Conservation (phyloP, 352 stramenopile genomes). For the Pythium apleroticum region DNA sequence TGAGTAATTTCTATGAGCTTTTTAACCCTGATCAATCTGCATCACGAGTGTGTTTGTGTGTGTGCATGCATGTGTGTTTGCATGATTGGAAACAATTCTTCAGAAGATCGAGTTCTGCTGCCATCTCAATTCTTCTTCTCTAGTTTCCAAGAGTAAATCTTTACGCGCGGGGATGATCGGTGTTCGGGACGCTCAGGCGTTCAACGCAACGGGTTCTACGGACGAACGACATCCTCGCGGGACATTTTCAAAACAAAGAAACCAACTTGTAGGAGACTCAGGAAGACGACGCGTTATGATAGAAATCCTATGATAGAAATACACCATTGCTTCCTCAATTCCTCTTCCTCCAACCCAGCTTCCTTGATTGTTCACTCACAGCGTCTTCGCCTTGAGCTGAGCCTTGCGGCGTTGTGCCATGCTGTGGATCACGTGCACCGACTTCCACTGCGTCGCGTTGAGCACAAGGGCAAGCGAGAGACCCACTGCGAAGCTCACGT, state of each 20-base stretch:
- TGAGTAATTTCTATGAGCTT: conserved; percentile 73
- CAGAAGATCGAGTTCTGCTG: conserved; percentile 31
- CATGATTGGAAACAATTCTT: conserved; percentile 34
- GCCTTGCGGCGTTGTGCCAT: too few relatives aligned
- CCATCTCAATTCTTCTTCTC: conserved; percentile 37
- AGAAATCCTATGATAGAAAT: too few relatives aligned
- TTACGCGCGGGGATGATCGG: conserved; percentile 14
- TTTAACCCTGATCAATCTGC: conserved; percentile 82
- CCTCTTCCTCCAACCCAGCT: too few relatives aligned
- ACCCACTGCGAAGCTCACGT: too few relatives aligned
- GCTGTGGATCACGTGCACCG: too few relatives aligned
- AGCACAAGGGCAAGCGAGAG: too few relatives aligned
- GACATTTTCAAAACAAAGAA: conserved; percentile 19
- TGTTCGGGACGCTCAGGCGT: conserved; percentile 15
- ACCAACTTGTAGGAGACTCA: too few relatives aligned
- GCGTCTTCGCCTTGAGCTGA: too few relatives aligned
- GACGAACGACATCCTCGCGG: conserved; percentile 26
- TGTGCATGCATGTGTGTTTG: conserved; percentile 20
- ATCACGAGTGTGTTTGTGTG: neutral
- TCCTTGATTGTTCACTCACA: too few relatives aligned
- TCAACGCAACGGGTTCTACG: conserved; percentile 28
- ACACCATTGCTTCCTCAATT: too few relatives aligned
- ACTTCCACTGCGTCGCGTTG: too few relatives aligned
- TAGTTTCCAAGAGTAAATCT: conserved; percentile 31
- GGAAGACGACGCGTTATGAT: too few relatives aligned